These are phyloP conservation scores for Metschnikowia picachoensis DNA, from an alignment of 805 yeast species.

Conservation along the genomic window DNA sequence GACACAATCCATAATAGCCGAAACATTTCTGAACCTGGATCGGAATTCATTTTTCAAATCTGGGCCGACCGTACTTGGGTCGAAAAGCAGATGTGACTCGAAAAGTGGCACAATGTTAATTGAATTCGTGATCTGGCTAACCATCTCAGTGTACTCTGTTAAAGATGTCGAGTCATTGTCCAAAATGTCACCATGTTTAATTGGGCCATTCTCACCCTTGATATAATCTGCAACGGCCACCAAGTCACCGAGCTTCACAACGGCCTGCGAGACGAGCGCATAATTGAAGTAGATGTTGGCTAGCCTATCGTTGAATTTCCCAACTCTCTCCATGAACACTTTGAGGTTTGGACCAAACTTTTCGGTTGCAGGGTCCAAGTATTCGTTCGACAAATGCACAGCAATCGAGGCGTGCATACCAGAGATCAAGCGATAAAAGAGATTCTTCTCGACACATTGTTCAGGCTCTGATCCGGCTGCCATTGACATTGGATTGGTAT, in stretches of 20 bases:
- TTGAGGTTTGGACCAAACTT: slow-evolving; percentile 81
- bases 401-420: slow-evolving; percentile 97
- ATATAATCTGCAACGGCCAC: slow-evolving; percentile 28
- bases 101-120: slow-evolving; percentile 36
- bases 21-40: slow-evolving; percentile 79
- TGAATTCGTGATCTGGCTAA: slow-evolving; percentile 9
- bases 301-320: slow-evolving; percentile 82
- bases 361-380: slow-evolving; percentile 57
- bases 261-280: slow-evolving; percentile 78
- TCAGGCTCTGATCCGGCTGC: slow-evolving; percentile 33
- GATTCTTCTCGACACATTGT: slow-evolving; percentile 78
- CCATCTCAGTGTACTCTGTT: slow-evolving; percentile 10
- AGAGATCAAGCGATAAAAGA: slow-evolving; percentile 79
- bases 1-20: slow-evolving; percentile 95
- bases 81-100: slow-evolving; percentile 44
- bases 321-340: slow-evolving; percentile 85
- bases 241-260: slow-evolving; percentile 51
- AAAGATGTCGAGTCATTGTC: slow-evolving; percentile 37
- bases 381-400: slow-evolving; percentile 85
- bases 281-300: slow-evolving; percentile 90
- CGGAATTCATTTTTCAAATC: slow-evolving; percentile 81
- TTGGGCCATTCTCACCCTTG: slow-evolving; percentile 21
- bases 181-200: slow-evolving; percentile 26
- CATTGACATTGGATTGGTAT: slow-evolving; percentile 37
- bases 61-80: slow-evolving; percentile 41